Conservation (phyloP, 305 asterid genomes). For the Fraxinus albicans region DNA sequence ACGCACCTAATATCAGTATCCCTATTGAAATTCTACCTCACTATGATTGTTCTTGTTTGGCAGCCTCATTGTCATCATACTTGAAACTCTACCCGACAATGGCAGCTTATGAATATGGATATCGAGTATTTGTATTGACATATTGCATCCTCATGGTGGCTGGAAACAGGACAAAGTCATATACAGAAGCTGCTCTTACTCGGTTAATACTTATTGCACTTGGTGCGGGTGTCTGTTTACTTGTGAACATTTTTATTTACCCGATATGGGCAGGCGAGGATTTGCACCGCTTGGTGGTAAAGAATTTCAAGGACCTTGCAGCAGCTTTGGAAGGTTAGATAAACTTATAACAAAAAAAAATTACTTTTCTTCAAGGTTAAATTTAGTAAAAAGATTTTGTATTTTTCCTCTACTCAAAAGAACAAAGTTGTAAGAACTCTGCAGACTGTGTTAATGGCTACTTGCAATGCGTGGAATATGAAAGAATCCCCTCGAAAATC, state of each 20-base stretch:
- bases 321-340: conserved; percentile 40
- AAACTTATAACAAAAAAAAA: too few relatives aligned
- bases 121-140: conserved; percentile 44
- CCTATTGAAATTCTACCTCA: background rate
- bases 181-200: conserved; percentile 25
- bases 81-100: conserved; percentile 43
- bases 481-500: conserved; percentile 39
- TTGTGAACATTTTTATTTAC: conserved; percentile 35
- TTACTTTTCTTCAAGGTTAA: background rate
- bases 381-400: background rate
- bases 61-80: conserved; percentile 4
- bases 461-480: conserved; percentile 36
- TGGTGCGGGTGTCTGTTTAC: conserved; percentile 41
- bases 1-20: too few relatives aligned
- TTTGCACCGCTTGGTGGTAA: conserved; percentile 38
- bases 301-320: conserved; percentile 48
- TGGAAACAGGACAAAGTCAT: conserved; percentile 32
- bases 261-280: conserved; percentile 61
- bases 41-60: background rate
- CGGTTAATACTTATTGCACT: conserved; percentile 44
- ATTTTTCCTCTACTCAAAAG: background rate
- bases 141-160: conserved; percentile 43
- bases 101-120: conserved; percentile 54
- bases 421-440: background rate
- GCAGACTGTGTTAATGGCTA: conserved; percentile 46